phyloP scores from a whole-genome alignment of 192 early-diverging fungal genomes.

The Dissophora globulifera region DNA sequence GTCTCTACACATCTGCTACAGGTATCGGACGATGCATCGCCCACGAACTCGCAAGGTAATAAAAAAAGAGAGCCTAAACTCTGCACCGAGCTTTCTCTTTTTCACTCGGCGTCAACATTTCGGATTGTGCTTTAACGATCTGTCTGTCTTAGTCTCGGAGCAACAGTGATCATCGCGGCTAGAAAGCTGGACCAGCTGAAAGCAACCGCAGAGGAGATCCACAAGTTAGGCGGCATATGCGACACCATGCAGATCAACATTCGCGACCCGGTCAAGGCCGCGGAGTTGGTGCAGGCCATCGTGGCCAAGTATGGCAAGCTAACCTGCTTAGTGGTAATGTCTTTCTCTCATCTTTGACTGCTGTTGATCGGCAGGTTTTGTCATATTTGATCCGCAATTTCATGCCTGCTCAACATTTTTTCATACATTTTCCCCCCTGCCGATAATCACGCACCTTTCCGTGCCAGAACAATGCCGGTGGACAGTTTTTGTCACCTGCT shows the following conservation, averaged over 20 bases:
- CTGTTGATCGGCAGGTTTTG: neutral
- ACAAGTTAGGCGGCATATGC: constrained; percentile 45
- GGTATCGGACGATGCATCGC: constrained; percentile 58
- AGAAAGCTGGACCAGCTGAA: constrained; percentile 52
- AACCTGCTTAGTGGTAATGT: constrained; percentile 37
- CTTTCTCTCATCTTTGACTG: neutral
- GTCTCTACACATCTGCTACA: neutral
- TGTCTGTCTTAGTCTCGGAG: constrained; percentile 59
- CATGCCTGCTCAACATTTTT: too few relatives aligned
- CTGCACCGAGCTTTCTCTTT: constrained; percentile 1
- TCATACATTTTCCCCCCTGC: too few relatives aligned
- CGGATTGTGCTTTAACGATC: too few relatives aligned
- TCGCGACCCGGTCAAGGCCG: constrained; percentile 35
- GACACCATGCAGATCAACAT: constrained; percentile 53
- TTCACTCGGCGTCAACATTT: too few relatives aligned
- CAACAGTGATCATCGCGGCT: constrained; percentile 61
- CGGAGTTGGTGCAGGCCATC: constrained; percentile 41
- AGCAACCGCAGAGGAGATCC: constrained; percentile 49
- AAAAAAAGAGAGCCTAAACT: neutral
- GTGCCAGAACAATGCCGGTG: constrained; percentile 50
- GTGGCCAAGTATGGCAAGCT: constrained; percentile 51
- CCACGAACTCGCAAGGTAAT: constrained; percentile 57
- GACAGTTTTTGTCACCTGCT: constrained; percentile 52
- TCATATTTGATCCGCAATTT: neutral
- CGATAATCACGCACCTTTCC: neutral